Percentiles rank a stretch among this genome's conserved stretches.
Evolutionary conservation across 192 early-diverging fungal species (phyloP).

Genomic region (Backusella morwellensis): DNA sequence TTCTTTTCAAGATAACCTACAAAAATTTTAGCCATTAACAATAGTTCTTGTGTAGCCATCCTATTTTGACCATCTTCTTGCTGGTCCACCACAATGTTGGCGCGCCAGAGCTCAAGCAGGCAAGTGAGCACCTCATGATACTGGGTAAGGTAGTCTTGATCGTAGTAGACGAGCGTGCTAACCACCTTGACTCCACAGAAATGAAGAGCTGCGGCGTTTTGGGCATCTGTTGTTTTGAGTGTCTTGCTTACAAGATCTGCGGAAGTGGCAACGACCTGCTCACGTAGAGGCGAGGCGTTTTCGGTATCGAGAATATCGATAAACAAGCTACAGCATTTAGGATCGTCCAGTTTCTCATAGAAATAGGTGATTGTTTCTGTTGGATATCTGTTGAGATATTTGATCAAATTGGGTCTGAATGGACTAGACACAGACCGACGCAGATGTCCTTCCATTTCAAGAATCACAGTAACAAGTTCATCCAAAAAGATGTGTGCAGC

Average conservation of each 20-base stretch:
- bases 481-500: conserved; percentile 91
- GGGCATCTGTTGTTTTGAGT: conserved; percentile 15
- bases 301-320: conserved; percentile 54
- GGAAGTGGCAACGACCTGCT: conserved; percentile 61
- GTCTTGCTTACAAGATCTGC: conserved; percentile 53
- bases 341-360: conserved; percentile 59
- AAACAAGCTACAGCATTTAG: conserved; percentile 64
- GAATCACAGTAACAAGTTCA: conserved; percentile 82
- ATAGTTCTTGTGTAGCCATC: conserved; percentile 45
- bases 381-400: conserved; percentile 88
- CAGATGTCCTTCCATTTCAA: conserved; percentile 83
- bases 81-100: conserved; percentile 28
- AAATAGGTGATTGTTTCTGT: conserved; percentile 86
- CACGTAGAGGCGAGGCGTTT: conserved; percentile 56
- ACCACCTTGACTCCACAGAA: conserved; percentile 61
- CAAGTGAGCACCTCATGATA: conserved; percentile 50
- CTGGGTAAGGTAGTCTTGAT: conserved; percentile 47
- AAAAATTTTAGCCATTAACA: conserved; percentile 72
- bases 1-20: conserved; percentile 63
- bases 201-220: conserved; percentile 33
- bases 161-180: conserved; percentile 44
- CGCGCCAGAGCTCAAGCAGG: conserved; percentile 47
- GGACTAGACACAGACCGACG: conserved; percentile 88
- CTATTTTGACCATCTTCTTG: conserved; percentile 38
- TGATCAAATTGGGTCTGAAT: conserved; percentile 86